These are phyloP conservation scores for Fraxinus ornus DNA, from an alignment of 305 asterid genomes.

Conservation along the genomic window DNA sequence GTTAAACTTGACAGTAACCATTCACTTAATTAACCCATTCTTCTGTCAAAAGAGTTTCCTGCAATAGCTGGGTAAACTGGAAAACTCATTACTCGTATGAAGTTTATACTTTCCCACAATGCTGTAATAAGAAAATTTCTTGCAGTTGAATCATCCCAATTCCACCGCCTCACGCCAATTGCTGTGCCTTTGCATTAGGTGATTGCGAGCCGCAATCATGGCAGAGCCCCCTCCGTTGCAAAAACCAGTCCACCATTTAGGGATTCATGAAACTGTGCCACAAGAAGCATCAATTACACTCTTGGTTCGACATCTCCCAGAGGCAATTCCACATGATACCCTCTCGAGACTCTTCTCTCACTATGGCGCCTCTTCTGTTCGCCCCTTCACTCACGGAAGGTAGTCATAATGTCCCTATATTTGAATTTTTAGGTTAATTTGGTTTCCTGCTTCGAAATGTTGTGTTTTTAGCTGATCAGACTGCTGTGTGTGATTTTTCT, in stretches of 20 bases:
- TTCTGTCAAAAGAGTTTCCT: too few species aligned
- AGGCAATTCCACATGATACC: slow-evolving; percentile 69
- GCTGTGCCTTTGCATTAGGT: neutral
- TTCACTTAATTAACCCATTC: too few species aligned
- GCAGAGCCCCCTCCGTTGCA: slow-evolving; percentile 21
- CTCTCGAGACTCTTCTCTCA: slow-evolving; percentile 71
- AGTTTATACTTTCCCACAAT: neutral
- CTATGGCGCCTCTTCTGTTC: slow-evolving; percentile 78
- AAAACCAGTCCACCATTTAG: slow-evolving; percentile 9
- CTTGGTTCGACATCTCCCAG: slow-evolving; percentile 89
- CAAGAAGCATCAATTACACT: slow-evolving; percentile 38
- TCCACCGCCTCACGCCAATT: neutral
- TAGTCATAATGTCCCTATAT: neutral
- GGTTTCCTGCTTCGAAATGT: neutral
- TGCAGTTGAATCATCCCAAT: neutral
- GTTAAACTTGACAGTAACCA: too few species aligned
- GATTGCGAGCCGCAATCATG: slow-evolving; percentile 20
- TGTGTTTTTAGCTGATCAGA: slow-evolving; percentile 6
- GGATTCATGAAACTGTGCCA: neutral
- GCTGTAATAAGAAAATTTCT: neutral
- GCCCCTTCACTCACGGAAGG: slow-evolving; percentile 68
- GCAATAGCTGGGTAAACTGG: too few species aligned
- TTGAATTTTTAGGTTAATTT: neutral
- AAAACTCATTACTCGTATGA: neutral
- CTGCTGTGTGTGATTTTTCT: slow-evolving; percentile 10